Base-by-base conservation (phyloP, 345 rosid genomes). In the Carallia pectinifolia region DNA sequence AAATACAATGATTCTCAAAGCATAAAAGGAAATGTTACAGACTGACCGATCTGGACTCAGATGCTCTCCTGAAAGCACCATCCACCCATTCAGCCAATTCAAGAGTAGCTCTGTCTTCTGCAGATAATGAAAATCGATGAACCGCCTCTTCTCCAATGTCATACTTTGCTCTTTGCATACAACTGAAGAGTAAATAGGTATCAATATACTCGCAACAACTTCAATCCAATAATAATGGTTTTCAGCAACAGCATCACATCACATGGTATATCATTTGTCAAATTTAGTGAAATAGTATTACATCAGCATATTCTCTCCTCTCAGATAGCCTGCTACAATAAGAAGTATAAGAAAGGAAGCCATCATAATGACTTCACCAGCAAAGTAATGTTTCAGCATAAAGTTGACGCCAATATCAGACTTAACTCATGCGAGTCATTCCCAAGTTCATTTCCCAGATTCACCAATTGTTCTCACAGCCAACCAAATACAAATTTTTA, bases 61-160 rank as follows among this genome's bases (percentile, higher is more conserved):
- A 83, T 72, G 88, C 81, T 82, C 81, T 85, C 75, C 82, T 82
- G 79, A 88, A 90, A 69, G 95, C 86, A 68, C 80, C 79, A 81
- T 94, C 96, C 27, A 94, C 92, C 97, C 98, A 94, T 81, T 91
- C 96, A 75, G 93, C 92, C 81, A 94, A 82, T 76, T 92, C 98
- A 80, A 94, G 93, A 61, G 96, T 89, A 64, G 98, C 98, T 80
- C 83, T 91, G 74, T 94, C 98, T 85, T 94, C 97, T 55, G 92
- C 98, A 70, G 97, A 91, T 75, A 94, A 79, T 13, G 97, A 87
- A 81, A 91, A 91, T 67, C 98, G 85, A 80, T 87, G 87, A 80
- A 91, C 89, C 29, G 97, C 95, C 82, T 94, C 96, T 84, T 86
- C 96, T 68, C 98, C 98, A 64, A 94, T 85, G 79, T 91, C 97